Conservation (phyloP, 2,329 filamentous ascomycete genomes). For the Camptophora hylomeconis region DNA sequence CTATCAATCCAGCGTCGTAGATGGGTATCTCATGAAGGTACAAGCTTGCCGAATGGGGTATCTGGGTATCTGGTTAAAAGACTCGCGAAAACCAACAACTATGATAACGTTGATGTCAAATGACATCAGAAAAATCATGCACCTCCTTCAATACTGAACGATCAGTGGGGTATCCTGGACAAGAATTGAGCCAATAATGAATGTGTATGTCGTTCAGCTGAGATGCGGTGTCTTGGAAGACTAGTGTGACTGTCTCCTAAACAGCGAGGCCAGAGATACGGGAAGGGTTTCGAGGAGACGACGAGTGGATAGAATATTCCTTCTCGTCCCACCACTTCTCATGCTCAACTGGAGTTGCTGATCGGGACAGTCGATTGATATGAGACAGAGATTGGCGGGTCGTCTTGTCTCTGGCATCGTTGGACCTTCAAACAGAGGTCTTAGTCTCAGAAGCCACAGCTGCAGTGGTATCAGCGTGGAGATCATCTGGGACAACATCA, state of each 20-base stretch:
- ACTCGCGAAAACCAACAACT: constrained; percentile 5
- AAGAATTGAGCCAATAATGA: not conserved
- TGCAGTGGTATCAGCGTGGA: constrained; percentile 7
- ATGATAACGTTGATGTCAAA: too few species aligned
- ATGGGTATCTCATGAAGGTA: constrained; percentile 6
- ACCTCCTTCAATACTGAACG: constrained; percentile 3
- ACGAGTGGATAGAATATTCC: constrained; percentile 10
- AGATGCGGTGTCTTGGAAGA: not conserved
- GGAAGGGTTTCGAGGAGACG: constrained; percentile 18
- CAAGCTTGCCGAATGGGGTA: constrained; percentile 6
- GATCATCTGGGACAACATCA: constrained; percentile 11
- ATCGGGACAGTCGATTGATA: constrained; percentile 14
- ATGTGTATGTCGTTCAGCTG: not conserved
- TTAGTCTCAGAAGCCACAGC: constrained; percentile 14
- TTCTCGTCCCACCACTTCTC: constrained; percentile 21
- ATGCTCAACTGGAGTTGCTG: constrained; percentile 18
- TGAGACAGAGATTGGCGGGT: constrained; percentile 17
- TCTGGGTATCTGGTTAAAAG: constrained; percentile 9
- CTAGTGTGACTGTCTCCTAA: constrained; percentile 8
- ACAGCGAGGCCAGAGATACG: constrained; percentile 19
- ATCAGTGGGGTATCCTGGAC: constrained; percentile 3
- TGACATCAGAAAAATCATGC: constrained; percentile 3
- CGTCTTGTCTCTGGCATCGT: constrained; percentile 18
- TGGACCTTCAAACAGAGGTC: constrained; percentile 18
- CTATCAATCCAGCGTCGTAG: constrained; percentile 1